Evolutionary conservation across 331 rosid species (phyloP).

Genomic region (Erythrophleum ivorense): DNA sequence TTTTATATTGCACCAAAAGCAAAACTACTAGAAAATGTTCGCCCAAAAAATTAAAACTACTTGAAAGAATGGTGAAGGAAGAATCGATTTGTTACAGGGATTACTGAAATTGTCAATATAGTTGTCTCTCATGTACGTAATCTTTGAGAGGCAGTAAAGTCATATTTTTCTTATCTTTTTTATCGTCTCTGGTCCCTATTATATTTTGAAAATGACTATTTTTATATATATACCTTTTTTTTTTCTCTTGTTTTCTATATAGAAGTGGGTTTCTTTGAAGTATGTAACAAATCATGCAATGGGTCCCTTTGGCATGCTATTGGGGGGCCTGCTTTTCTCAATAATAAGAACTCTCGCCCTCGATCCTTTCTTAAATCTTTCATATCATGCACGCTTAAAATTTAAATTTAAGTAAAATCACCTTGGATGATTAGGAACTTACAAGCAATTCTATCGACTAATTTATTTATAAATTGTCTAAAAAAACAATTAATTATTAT

Average conservation of each 20-base stretch:
- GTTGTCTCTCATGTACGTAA: background rate
- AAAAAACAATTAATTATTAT: background rate
- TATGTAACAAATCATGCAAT: background rate
- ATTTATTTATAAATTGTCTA: background rate
- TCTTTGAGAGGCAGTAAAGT: background rate
- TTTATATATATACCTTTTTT: background rate
- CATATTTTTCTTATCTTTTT: background rate
- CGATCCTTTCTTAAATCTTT: background rate
- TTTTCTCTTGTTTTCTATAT: background rate
- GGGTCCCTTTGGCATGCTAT: constrained; percentile 21
- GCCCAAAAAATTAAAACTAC: background rate
- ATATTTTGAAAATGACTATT: background rate
- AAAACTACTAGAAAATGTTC: background rate
- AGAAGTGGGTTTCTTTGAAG: background rate
- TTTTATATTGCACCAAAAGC: background rate
- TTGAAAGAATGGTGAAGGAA: background rate
- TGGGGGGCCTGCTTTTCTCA: constrained; percentile 26
- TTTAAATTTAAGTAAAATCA: background rate
- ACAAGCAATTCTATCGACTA: background rate
- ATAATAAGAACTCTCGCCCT: too few relatives aligned
- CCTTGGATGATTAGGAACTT: background rate
- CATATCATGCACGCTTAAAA: background rate
- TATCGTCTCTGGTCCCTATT: background rate
- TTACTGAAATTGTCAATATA: background rate
- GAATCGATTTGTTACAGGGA: background rate